Percentiles rank a stretch among this genome's conserved stretches.
Conservation (phyloP, 2,329 filamentous ascomycete genomes). For the Venturia effusa region DNA sequence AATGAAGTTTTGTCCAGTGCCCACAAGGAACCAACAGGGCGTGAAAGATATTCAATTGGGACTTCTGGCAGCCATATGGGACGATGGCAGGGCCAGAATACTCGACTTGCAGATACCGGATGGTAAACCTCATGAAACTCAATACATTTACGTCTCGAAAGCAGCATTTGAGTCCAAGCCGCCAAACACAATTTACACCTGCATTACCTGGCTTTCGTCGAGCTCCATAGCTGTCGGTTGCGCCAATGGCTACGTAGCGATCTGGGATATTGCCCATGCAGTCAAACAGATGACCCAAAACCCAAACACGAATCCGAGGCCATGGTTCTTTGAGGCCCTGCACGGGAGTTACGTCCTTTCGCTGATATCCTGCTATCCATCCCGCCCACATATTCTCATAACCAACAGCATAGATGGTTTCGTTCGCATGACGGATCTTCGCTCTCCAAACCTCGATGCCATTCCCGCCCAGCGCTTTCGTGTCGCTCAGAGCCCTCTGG, state of each 20-base stretch:
- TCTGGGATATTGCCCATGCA: slow-evolving; percentile 40
- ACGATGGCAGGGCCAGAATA: slow-evolving; percentile 46
- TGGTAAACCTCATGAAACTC: slow-evolving; percentile 12
- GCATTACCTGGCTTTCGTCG: slow-evolving; percentile 45
- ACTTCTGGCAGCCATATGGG: slow-evolving; percentile 45
- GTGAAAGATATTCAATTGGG: slow-evolving; percentile 31
- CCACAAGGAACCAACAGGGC: slow-evolving; percentile 17
- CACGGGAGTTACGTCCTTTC: slow-evolving; percentile 37
- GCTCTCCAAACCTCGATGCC: slow-evolving; percentile 33
- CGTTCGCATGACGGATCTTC: slow-evolving; percentile 43
- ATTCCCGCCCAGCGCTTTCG: slow-evolving; percentile 38
- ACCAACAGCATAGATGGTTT: slow-evolving; percentile 45
- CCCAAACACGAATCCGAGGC: slow-evolving; percentile 18
- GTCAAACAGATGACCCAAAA: slow-evolving; percentile 21
- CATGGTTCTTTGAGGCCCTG: slow-evolving; percentile 32
- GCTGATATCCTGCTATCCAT: slow-evolving; percentile 41
- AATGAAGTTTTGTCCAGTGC: slow-evolving; percentile 46
- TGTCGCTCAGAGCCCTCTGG: slow-evolving; percentile 35
- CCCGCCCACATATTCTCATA: slow-evolving; percentile 40
- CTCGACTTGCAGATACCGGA: slow-evolving; percentile 34
- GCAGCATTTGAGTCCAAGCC: slow-evolving; percentile 41
- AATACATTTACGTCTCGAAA: slow-evolving; percentile 31
- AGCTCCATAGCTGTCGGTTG: slow-evolving; percentile 44
- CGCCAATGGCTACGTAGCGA: slow-evolving; percentile 44
- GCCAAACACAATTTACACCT: slow-evolving; percentile 44